Conservation (phyloP, 2,329 filamentous ascomycete species). For the Pyricularia sp. region DNA sequence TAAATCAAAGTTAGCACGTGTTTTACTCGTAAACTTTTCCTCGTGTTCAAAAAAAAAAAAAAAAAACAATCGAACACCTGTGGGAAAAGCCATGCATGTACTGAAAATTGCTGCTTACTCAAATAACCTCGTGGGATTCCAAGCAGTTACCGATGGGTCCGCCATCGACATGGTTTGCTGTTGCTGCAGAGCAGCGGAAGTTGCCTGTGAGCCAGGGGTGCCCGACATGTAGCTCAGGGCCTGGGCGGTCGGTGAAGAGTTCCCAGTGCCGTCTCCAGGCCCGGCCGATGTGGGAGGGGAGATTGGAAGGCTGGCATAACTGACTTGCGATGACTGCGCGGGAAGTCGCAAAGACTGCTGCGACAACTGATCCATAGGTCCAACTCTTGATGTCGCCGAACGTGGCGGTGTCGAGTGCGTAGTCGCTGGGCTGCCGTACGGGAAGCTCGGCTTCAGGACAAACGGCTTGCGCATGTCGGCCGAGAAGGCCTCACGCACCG, state of each 20-base stretch:
- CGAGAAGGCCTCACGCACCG: conserved; percentile 83
- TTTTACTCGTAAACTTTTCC: background rate
- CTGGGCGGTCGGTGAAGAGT: conserved; percentile 60
- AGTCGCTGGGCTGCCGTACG: conserved; percentile 69
- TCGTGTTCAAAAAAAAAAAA: background rate
- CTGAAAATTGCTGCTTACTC: conserved; percentile 55
- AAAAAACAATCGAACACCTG: conserved; percentile 1
- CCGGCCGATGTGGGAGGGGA: conserved; percentile 71
- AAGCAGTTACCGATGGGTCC: conserved; percentile 48
- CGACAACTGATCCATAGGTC: background rate
- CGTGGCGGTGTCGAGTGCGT: conserved; percentile 22
- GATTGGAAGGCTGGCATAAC: conserved; percentile 62
- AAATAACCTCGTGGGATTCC: conserved; percentile 85
- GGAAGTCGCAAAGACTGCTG: conserved; percentile 34
- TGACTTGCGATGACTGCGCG: conserved; percentile 46
- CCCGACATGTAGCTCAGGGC: conserved; percentile 61
- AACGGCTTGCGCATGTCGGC: conserved; percentile 78
- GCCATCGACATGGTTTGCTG: conserved; percentile 44
- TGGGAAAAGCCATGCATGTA: conserved; percentile 4
- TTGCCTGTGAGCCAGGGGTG: conserved; percentile 44
- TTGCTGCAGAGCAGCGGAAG: conserved; percentile 32
- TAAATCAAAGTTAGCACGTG: conserved; percentile 10
- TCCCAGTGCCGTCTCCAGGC: conserved; percentile 65
- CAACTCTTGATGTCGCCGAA: conserved; percentile 30
- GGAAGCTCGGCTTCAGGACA: conserved; percentile 79